phyloP scores from a whole-genome alignment of 305 asterid species.

The Fraxinus baroniana region DNA sequence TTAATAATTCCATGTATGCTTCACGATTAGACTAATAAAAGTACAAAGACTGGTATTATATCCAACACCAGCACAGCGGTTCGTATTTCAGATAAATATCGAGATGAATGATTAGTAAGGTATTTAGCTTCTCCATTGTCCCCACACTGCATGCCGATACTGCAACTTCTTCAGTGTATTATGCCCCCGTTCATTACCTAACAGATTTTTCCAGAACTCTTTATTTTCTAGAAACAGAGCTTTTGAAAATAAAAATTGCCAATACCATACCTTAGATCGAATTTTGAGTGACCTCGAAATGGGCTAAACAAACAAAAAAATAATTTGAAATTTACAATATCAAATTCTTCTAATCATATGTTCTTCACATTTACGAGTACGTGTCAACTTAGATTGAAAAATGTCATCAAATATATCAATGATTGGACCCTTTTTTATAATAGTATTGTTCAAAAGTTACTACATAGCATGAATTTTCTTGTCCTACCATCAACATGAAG shows the following conservation, averaged over 20 bases:
- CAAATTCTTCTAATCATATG: neutral
- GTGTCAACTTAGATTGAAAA: neutral
- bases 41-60: neutral
- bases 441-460: neutral
- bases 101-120: neutral
- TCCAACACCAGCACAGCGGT: neutral
- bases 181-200: neutral
- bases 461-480: neutral
- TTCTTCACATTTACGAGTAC: neutral
- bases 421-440: neutral
- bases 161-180: neutral
- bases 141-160: neutral
- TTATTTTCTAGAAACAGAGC: neutral
- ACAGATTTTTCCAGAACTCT: neutral
- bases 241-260: neutral
- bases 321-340: neutral
- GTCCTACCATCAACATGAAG: neutral
- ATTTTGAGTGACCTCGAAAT: neutral
- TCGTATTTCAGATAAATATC: neutral
- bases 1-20: neutral
- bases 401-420: neutral
- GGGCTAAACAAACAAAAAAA: neutral
- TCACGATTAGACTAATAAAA: neutral
- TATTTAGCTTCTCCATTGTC: neutral
- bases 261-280: neutral